A percentile compares a stretch with the other conserved stretches of the same genome.
phyloP scores from a whole-genome alignment of 257 asterid genomes.

The Forsythia suspensa region DNA sequence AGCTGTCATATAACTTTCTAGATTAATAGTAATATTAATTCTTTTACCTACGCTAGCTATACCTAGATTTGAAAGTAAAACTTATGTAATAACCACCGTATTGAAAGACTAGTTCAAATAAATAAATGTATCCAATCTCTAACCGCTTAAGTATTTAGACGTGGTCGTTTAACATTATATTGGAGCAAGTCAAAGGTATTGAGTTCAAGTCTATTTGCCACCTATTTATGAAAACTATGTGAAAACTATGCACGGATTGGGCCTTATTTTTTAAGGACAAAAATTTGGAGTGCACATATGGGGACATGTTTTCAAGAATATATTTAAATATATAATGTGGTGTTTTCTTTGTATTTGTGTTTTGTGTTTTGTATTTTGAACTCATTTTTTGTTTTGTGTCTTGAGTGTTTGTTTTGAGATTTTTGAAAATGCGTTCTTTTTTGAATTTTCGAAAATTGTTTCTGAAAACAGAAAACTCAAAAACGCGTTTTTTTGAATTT shows the following conservation, averaged over 20 bases:
- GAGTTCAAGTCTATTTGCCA: neutral
- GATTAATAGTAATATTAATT: slow-evolving; percentile 6
- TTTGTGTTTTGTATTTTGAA: no score
- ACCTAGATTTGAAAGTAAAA: neutral
- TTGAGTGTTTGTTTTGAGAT: no score
- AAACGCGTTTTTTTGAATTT: no score
- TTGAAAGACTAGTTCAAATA: neutral
- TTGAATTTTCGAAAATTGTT: no score
- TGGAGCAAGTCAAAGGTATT: neutral
- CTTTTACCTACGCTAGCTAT: neutral
- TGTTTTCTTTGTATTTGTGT: no score
- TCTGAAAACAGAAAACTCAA: no score
- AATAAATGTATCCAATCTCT: neutral
- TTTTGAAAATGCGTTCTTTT: no score
- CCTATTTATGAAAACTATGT: neutral
- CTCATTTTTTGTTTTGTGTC: no score
- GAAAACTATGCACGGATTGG: neutral
- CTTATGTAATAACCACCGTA: neutral
- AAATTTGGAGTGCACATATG: neutral
- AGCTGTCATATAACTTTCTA: neutral
- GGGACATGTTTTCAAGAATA: neutral
- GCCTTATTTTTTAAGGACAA: neutral
- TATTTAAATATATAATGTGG: neutral
- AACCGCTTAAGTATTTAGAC: neutral
- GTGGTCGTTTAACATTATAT: neutral